A percentile compares a stretch with the other conserved stretches of the same genome.
These are phyloP conservation scores for Amanita rimosa DNA, from an alignment of 768 basidiomycete genomes.

Conservation along the genomic window DNA sequence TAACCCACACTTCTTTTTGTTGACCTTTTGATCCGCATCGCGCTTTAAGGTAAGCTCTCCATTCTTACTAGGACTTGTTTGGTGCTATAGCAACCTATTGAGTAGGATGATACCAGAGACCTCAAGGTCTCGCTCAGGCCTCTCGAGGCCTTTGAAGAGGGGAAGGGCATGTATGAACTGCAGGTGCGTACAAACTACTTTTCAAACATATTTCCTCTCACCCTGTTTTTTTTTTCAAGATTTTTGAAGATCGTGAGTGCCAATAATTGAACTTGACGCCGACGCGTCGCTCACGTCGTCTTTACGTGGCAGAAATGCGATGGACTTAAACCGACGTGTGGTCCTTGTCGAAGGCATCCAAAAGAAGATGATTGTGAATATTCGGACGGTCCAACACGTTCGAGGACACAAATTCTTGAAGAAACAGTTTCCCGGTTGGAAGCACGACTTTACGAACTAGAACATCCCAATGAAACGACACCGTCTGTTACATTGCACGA, in stretches of 20 bases:
- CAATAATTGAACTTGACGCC: background rate
- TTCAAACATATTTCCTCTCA: background rate
- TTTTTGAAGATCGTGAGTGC: slow-evolving; percentile 39
- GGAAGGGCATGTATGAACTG: slow-evolving; percentile 47
- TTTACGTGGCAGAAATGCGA: slow-evolving; percentile 44
- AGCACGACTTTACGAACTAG: slow-evolving; percentile 44
- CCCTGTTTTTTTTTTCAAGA: slow-evolving; percentile 15
- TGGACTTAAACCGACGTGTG: slow-evolving; percentile 50
- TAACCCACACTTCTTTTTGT: background rate
- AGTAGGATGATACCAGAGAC: slow-evolving; percentile 4
- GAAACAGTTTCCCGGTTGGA: slow-evolving; percentile 46
- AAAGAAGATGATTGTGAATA: slow-evolving; percentile 65
- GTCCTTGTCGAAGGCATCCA: slow-evolving; percentile 47
- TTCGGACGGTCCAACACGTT: slow-evolving; percentile 48
- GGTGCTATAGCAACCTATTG: slow-evolving; percentile 2
- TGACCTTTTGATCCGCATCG: slow-evolving; percentile 1
- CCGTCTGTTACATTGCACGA: slow-evolving; percentile 39
- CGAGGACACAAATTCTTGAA: slow-evolving; percentile 48
- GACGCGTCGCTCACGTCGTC: background rate
- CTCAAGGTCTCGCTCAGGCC: slow-evolving; percentile 5
- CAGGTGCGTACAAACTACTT: slow-evolving; percentile 23
- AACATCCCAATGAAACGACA: slow-evolving; percentile 35
- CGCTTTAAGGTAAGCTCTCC: background rate
- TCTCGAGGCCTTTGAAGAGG: slow-evolving; percentile 34
- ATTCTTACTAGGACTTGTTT: background rate